Base-by-base conservation (phyloP, 139 green algal genomes). In the Chlorella sp. region DNA sequence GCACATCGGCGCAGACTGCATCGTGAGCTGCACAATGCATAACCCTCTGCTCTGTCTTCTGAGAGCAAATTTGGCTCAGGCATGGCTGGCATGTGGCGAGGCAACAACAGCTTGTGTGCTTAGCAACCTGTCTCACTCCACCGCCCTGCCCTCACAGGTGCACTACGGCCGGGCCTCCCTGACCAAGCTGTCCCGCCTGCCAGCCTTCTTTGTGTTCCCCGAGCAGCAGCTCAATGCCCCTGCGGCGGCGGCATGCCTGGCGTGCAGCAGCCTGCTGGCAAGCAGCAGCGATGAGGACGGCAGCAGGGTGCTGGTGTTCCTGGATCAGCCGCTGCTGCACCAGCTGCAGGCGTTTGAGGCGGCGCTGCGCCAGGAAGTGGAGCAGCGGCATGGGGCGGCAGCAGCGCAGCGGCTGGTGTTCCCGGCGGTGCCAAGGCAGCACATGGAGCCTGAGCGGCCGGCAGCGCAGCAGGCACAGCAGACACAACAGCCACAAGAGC, bases 101-200 rank as follows among this genome's bases (percentile, higher is more conserved):
- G n/a, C n/a, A n/a, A n/a, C n/a, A n/a, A n/a, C n/a, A n/a, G n/a
- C n/a, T n/a, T n/a, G n/a, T n/a, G n/a, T n/a, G n/a, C n/a, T n/a
- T n/a, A n/a, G n/a, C n/a, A n/a, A n/a, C n/a, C n/a, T n/a, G n/a
- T n/a, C n/a, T n/a, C n/a, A n/a, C 38, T 6, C n/a, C 20, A 55
- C 70, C 69, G 65, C 39, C 34, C 41, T 51, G 26, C 64, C 9
- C 23, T 21, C 28, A n/a, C 90, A 97, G 94, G 64, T 99, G 2
- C 97, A 99, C 80, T 99, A 97, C 85, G 97, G 97, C 36, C 87
- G 84, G 16, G 93, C 97, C 39, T 99, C 96, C 4, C 82, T 99
- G 32, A 92, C 87, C 18, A 80, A 89, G 16, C 87, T 96, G 20
- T 93, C 86, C 4, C 84, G 87, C 4, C 55, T 96, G 51, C 96